phyloP scores from a whole-genome alignment of 2,329 filamentous ascomycete genomes.

The Coniochaeta sp. region DNA sequence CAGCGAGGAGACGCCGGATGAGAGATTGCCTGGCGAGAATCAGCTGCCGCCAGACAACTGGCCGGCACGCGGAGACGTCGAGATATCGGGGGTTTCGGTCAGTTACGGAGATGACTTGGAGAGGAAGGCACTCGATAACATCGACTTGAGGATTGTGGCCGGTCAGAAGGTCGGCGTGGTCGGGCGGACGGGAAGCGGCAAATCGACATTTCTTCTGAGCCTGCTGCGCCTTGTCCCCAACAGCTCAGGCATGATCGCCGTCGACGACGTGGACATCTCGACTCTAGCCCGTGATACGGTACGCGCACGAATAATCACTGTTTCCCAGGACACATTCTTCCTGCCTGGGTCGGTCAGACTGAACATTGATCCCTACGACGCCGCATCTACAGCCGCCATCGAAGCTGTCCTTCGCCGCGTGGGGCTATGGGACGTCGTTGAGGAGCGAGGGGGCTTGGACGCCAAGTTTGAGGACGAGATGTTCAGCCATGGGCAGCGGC shows the following conservation, averaged over 20 bases:
- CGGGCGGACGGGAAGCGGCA: conserved; percentile 85
- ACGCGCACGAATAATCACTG: conserved; percentile 24
- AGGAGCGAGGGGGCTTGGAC: conserved; percentile 26
- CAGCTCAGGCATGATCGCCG: conserved; percentile 28
- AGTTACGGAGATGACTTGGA: conserved; percentile 15
- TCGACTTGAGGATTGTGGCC: conserved; percentile 72
- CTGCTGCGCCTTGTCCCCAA: conserved; percentile 51
- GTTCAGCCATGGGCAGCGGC: conserved; percentile 34
- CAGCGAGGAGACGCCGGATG: conserved; percentile 4
- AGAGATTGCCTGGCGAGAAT: not conserved
- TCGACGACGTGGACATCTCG: conserved; percentile 32
- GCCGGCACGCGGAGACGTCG: not conserved
- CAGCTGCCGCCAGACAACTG: not conserved
- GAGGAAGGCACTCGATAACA: conserved; percentile 68
- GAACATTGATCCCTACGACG: conserved; percentile 36
- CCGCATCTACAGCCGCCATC: conserved; percentile 22
- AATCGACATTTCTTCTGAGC: conserved; percentile 91
- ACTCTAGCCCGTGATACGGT: conserved; percentile 12
- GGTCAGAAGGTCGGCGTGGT: conserved; percentile 85
- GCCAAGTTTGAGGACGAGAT: conserved; percentile 20
- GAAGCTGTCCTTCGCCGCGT: conserved; percentile 6
- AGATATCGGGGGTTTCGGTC: not conserved
- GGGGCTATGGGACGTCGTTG: conserved; percentile 17
- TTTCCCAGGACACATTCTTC: conserved; percentile 42
- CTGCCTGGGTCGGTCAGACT: conserved; percentile 36